phyloP scores from a whole-genome alignment of 148 eudicot genomes.

The Tetragonia tetragonoides region DNA sequence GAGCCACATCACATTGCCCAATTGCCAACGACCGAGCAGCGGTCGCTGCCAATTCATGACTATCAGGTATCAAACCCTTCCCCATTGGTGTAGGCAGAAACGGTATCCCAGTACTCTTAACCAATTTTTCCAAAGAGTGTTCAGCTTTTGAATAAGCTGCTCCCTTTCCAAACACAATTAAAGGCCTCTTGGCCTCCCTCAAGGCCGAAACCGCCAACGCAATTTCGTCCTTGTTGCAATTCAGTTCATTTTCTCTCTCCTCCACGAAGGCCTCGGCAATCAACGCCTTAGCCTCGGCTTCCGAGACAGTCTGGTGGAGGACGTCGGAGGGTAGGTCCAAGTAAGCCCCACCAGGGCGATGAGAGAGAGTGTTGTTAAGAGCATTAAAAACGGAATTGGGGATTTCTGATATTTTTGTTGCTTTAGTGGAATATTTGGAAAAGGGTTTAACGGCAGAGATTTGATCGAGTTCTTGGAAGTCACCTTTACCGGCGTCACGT shows the following conservation, averaged over 20 bases:
- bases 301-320: slow-evolving; percentile 61
- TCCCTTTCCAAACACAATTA: slow-evolving; percentile 90
- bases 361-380: slow-evolving; percentile 36
- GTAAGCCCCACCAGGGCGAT: slow-evolving; percentile 85
- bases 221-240: slow-evolving; percentile 25
- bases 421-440: slow-evolving; percentile 58
- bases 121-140: slow-evolving; percentile 43
- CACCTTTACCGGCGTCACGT: slow-evolving; percentile 61
- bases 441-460: slow-evolving; percentile 65
- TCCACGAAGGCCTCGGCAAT: slow-evolving; percentile 33
- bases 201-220: slow-evolving; percentile 54
- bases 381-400: slow-evolving; percentile 48
- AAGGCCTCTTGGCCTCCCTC: slow-evolving; percentile 63
- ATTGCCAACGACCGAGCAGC: slow-evolving; percentile 90
- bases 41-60: slow-evolving; percentile 79
- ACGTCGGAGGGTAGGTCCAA: slow-evolving; percentile 80
- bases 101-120: slow-evolving; percentile 81
- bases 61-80: slow-evolving; percentile 84
- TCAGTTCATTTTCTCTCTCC: neutral
- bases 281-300: slow-evolving; percentile 51
- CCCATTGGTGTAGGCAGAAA: slow-evolving; percentile 98
- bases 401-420: slow-evolving; percentile 38
- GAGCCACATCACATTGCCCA: slow-evolving; percentile 88
- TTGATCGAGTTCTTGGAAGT: slow-evolving; percentile 95
- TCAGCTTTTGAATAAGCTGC: slow-evolving; percentile 75